Evolutionary conservation across 2,329 filamentous ascomycete species (phyloP), one percentile per base, ranked within the genome.

Genomic region (Aspergillus amoenus): DNA sequence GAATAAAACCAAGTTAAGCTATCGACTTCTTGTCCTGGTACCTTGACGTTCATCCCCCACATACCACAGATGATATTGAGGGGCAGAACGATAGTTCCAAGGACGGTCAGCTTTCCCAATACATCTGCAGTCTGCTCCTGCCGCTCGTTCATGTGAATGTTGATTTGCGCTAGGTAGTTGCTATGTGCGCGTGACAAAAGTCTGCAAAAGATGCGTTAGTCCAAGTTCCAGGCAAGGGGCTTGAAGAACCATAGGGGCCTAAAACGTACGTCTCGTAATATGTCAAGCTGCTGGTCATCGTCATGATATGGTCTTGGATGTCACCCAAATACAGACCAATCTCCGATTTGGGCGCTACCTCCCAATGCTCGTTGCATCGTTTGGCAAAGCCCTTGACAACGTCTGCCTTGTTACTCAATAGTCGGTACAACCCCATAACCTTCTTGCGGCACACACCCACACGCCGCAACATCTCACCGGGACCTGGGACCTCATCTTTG

Each of bases 371-470:
- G 70, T 97, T 99, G 78, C 94, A 99, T 13, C 94, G 84, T 78
- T 99, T 99, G 5, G 94, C 94, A 69, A 99, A 99, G 1, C 94
- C 94, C 78, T 97, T 97, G 81, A 99, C 97, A 57, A 99, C 94
- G 73, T 99, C 94, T 49, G 94, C 94, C 77, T 99, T 99, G 76
- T 96, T 97, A 55, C 94, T 94, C 17, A 99, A 80, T 44, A 99
- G 80, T 50, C 94, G 85, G 72, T 97, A 97, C 46, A 99, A 80
- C 37, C 90, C 88, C 93, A 99, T 99, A 63, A 99, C 94, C 72
- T 93, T 93, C 81, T 97, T 97, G 66, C 94, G 86, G 72, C 92
- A 96, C 74, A 96, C 91, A 27, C 94, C 94, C 0, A 97, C 92
- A 13, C 91, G 87, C 41, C 92, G 86, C 58, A 99, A 82, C 92